Evolutionary conservation across 1,284 basidiomycete species (phyloP).

Genomic region (Sparassis latifolia): DNA sequence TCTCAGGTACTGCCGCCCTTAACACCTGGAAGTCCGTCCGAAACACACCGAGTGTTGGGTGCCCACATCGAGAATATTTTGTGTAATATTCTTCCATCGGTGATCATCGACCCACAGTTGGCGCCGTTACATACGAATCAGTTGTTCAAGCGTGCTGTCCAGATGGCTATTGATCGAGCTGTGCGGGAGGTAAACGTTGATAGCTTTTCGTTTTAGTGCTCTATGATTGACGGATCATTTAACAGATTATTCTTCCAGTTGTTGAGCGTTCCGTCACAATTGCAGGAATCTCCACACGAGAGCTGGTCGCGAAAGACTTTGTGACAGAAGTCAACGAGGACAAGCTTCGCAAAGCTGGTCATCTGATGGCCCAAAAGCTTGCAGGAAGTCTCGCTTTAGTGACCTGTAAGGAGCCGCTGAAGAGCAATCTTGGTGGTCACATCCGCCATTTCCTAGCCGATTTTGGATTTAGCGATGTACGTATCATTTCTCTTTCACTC

Average conservation of each 20-base stretch:
- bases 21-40: constrained; percentile 46
- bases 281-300: constrained; percentile 94
- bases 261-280: constrained; percentile 99
- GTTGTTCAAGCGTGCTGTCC: constrained; percentile 87
- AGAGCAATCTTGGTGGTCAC: constrained; percentile 89
- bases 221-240: constrained; percentile 1
- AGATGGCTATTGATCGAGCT: constrained; percentile 89
- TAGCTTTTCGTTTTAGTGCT: background rate
- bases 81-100: constrained; percentile 61
- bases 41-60: constrained; percentile 57
- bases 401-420: constrained; percentile 97
- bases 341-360: constrained; percentile 87
- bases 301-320: constrained; percentile 95
- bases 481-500: constrained; percentile 9
- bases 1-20: constrained; percentile 53
- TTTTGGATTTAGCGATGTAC: constrained; percentile 82
- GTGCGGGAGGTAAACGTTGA: constrained; percentile 74
- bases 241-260: constrained; percentile 90
- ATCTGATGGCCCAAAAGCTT: constrained; percentile 95
- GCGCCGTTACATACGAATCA: constrained; percentile 72
- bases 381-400: constrained; percentile 96
- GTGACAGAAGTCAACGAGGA: constrained; percentile 91
- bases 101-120: constrained; percentile 76
- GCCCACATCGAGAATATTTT: constrained; percentile 79
- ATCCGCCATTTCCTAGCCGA: constrained; percentile 77